A percentile compares a stretch with the other conserved stretches of the same genome.
These are phyloP conservation scores for Fusarium scirpi DNA, from an alignment of 2,329 filamentous ascomycete species.

Conservation along the genomic window DNA sequence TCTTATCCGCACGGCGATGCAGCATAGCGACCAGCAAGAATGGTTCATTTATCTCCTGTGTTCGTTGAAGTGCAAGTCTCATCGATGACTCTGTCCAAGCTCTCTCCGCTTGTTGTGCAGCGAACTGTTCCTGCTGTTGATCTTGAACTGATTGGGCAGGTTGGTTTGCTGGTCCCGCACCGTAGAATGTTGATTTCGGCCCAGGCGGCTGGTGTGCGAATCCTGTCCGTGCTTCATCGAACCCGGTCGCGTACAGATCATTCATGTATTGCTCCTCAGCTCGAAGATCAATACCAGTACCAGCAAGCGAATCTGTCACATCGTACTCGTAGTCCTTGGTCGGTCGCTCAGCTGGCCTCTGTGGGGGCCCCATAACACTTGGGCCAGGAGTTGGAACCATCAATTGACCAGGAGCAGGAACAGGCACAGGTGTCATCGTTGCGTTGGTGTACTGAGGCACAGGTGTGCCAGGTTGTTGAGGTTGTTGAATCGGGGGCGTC, in stretches of 20 bases:
- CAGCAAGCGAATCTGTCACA: constrained; percentile 83
- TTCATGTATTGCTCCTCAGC: constrained; percentile 88
- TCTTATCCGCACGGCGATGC: constrained; percentile 69
- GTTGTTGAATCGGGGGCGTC: constrained; percentile 50
- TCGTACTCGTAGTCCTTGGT: constrained; percentile 76
- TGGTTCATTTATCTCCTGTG: constrained; percentile 78
- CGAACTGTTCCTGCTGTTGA: constrained; percentile 71
- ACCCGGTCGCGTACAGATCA: constrained; percentile 69
- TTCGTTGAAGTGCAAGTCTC: constrained; percentile 68
- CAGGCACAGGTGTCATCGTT: constrained; percentile 46
- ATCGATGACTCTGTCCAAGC: constrained; percentile 75
- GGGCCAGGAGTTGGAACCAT: constrained; percentile 46
- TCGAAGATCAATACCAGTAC: constrained; percentile 86
- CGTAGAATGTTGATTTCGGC: constrained; percentile 70
- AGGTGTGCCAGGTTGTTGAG: constrained; percentile 45
- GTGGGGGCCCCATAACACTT: constrained; percentile 67
- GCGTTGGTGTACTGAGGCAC: constrained; percentile 46
- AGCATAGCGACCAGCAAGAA: constrained; percentile 75
- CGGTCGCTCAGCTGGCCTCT: constrained; percentile 70
- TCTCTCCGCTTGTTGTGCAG: constrained; percentile 72
- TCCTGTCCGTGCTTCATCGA: constrained; percentile 64
- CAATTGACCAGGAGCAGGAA: constrained; percentile 34
- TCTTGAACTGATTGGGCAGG: constrained; percentile 60
- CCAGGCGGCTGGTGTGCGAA: constrained; percentile 65
- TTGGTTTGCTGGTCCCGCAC: constrained; percentile 75